phyloP scores from a whole-genome alignment of 2,329 filamentous ascomycete genomes.

The Paracorniculantispora psalliotae region DNA sequence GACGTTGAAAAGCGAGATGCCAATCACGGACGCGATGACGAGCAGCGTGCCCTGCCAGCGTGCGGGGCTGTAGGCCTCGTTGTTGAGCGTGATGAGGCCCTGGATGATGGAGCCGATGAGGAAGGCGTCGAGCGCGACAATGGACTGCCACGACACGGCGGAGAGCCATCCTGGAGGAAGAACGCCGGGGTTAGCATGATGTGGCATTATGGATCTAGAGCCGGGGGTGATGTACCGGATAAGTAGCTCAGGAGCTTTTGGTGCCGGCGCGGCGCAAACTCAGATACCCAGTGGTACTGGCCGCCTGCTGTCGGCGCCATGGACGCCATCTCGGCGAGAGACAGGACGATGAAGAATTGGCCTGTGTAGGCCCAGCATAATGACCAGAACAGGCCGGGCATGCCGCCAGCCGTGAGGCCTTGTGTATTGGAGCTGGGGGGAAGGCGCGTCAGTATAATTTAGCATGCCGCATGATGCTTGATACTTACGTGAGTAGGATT shows the following conservation, averaged over 20 bases:
- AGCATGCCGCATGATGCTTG: neutral
- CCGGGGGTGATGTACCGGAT: slow-evolving; percentile 13
- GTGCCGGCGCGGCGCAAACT: slow-evolving; percentile 40
- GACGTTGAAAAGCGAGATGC: slow-evolving; percentile 11
- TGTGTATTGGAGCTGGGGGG: slow-evolving; percentile 14
- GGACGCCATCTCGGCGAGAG: slow-evolving; percentile 30
- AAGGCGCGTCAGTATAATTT: neutral
- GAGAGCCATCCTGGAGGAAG: slow-evolving; percentile 36
- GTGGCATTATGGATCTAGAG: neutral
- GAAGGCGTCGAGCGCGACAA: slow-evolving; percentile 35
- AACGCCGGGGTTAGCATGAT: neutral
- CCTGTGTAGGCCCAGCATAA: slow-evolving; percentile 15
- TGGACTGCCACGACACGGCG: slow-evolving; percentile 41
- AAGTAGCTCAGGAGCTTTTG: slow-evolving; percentile 52
- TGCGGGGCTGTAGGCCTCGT: slow-evolving; percentile 28
- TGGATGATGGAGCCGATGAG: slow-evolving; percentile 41
- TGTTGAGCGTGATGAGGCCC: slow-evolving; percentile 35
- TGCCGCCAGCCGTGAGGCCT: slow-evolving; percentile 17
- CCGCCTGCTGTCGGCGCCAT: slow-evolving; percentile 46
- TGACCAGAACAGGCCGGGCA: slow-evolving; percentile 19
- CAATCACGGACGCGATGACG: slow-evolving; percentile 11
- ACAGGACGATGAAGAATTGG: slow-evolving; percentile 11
- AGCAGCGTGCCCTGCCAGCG: slow-evolving; percentile 18
- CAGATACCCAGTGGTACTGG: slow-evolving; percentile 53
- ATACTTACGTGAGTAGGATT: slow-evolving; percentile 6